phyloP scores from a whole-genome alignment of 306 rosid species.

The Argentina anserina region DNA sequence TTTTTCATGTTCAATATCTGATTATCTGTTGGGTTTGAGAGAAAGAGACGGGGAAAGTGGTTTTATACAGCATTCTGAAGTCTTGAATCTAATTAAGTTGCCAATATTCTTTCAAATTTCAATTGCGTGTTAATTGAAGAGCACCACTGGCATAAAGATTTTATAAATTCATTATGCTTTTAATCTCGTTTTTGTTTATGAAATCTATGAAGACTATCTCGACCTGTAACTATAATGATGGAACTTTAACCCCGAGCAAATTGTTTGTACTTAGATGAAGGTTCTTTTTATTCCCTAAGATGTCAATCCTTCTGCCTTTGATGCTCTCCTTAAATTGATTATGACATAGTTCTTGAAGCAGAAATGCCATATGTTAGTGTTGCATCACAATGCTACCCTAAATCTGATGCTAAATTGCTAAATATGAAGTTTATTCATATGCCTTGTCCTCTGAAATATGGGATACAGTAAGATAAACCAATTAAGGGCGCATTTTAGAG shows the following conservation, averaged over 20 bases:
- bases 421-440: not conserved
- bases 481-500: not conserved
- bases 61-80: not conserved
- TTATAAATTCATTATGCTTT: not conserved
- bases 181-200: not conserved
- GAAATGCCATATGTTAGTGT: not conserved
- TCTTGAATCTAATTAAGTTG: not conserved
- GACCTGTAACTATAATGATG: not conserved
- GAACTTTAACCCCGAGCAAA: not conserved
- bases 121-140: too few relatives aligned
- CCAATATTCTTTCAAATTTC: too few relatives aligned
- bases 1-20: too few relatives aligned
- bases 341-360: not conserved
- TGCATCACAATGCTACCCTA: not conserved
- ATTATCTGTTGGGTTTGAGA: too few relatives aligned
- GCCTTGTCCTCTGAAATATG: not conserved
- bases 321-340: not conserved
- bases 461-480: not conserved
- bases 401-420: not conserved
- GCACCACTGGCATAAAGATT: too few relatives aligned
- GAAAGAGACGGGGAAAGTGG: not conserved
- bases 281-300: not conserved
- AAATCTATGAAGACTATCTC: not conserved
- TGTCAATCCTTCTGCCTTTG: not conserved
- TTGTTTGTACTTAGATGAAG: not conserved